These are phyloP conservation scores for Acer saccharum DNA, from an alignment of 345 rosid genomes.

Conservation along the genomic window DNA sequence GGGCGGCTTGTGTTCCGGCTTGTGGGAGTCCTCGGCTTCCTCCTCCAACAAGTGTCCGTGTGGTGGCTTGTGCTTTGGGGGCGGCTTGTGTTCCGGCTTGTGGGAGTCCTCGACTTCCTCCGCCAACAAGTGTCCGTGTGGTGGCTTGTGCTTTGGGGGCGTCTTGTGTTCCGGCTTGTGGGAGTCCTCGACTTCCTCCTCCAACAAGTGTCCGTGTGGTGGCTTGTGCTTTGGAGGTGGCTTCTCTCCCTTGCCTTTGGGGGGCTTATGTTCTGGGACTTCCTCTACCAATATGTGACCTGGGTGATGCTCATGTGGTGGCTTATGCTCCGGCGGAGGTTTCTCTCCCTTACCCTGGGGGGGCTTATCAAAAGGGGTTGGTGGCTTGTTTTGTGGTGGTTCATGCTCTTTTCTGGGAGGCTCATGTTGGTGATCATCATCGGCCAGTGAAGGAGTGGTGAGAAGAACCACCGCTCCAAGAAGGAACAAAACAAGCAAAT, in stretches of 20 bases:
- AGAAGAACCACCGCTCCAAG: slow-evolving; percentile 14
- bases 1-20: too few species aligned
- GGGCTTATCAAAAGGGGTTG: slow-evolving; percentile 11
- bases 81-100: neutral
- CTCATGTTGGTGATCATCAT: slow-evolving; percentile 11
- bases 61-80: too few species aligned
- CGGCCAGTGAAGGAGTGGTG: slow-evolving; percentile 16
- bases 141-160: too few species aligned
- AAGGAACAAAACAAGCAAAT: slow-evolving; percentile 17
- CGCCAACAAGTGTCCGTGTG: too few species aligned
- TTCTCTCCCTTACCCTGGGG: slow-evolving; percentile 14
- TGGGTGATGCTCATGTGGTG: slow-evolving; percentile 8
- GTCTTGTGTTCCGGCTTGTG: too few species aligned
- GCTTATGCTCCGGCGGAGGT: slow-evolving; percentile 19
- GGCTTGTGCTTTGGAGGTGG: slow-evolving; percentile 21
- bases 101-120: slow-evolving; percentile 4
- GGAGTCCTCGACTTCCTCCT: too few species aligned
- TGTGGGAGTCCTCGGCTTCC: too few species aligned
- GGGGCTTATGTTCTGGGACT: slow-evolving; percentile 11
- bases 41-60: too few species aligned
- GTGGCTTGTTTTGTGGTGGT: slow-evolving; percentile 19
- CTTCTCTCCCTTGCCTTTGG: slow-evolving; percentile 12
- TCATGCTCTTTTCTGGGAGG: slow-evolving; percentile 12
- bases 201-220: neutral
- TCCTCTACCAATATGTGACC: neutral